Conservation (phyloP, 805 yeast genomes). For the Cyberlindnera misumaiensis region DNA sequence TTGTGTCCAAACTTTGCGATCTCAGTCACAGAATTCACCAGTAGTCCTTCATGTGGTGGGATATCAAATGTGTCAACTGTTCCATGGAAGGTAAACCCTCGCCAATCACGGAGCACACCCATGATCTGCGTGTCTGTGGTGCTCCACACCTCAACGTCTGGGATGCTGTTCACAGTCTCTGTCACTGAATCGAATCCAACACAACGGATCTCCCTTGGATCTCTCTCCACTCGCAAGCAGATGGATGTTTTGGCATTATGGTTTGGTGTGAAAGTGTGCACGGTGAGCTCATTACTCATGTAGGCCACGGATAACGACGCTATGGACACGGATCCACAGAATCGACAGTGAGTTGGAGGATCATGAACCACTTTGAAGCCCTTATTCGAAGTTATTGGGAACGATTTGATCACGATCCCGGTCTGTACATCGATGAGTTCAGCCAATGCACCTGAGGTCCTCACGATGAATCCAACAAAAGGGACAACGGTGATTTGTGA, state of each 20-base stretch:
- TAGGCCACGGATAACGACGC: slow-evolving; percentile 68
- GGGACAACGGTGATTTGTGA: slow-evolving; percentile 48
- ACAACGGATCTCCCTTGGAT: slow-evolving; percentile 85
- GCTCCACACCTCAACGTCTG: slow-evolving; percentile 71
- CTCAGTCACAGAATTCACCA: slow-evolving; percentile 53
- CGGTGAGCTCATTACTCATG: slow-evolving; percentile 44
- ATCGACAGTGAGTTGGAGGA: slow-evolving; percentile 82
- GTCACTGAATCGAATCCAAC: slow-evolving; percentile 71
- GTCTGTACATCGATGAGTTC: slow-evolving; percentile 74
- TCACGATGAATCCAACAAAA: slow-evolving; percentile 68
- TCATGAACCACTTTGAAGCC: slow-evolving; percentile 69
- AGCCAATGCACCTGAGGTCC: slow-evolving; percentile 49
- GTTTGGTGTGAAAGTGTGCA: slow-evolving; percentile 68
- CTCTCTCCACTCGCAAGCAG: slow-evolving; percentile 87
- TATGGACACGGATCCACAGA: slow-evolving; percentile 85
- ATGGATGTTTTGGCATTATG: slow-evolving; percentile 73
- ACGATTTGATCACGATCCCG: slow-evolving; percentile 58
- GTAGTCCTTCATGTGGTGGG: slow-evolving; percentile 38
- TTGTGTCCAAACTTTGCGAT: slow-evolving; percentile 70
- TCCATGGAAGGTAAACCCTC: slow-evolving; percentile 74
- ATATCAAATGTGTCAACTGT: slow-evolving; percentile 52
- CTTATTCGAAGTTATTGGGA: slow-evolving; percentile 57
- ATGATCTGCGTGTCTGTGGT: slow-evolving; percentile 66
- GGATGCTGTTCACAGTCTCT: slow-evolving; percentile 64
- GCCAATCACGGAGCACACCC: slow-evolving; percentile 50